Conservation (phyloP, 495 filamentous ascomycete genomes). For the Cercophora scortea region DNA sequence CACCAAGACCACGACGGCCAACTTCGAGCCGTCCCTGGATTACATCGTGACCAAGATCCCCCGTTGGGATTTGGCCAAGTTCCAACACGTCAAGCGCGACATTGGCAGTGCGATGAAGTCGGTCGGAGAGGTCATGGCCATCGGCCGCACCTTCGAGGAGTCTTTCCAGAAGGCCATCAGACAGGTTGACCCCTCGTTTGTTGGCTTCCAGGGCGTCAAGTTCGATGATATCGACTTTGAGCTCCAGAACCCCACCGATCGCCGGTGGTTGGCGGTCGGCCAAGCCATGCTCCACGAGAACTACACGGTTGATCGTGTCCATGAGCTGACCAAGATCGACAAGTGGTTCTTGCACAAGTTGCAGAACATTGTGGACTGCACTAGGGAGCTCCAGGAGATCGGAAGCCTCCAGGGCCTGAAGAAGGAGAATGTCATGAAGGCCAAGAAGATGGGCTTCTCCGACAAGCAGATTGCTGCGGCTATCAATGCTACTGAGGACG, state of each 20-base stretch:
- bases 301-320: slow-evolving; percentile 82
- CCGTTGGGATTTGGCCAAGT: slow-evolving; percentile 94
- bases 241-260: slow-evolving; percentile 85
- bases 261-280: slow-evolving; percentile 92
- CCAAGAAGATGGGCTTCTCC: slow-evolving; percentile 97
- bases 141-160: slow-evolving; percentile 95
- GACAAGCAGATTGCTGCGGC: slow-evolving; percentile 87
- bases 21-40: slow-evolving; percentile 95
- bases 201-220: slow-evolving; percentile 91
- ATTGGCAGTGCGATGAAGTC: slow-evolving; percentile 98
- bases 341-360: slow-evolving; percentile 98
- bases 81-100: slow-evolving; percentile 95
- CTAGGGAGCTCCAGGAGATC: slow-evolving; percentile 76
- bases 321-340: slow-evolving; percentile 92
- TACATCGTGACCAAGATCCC: slow-evolving; percentile 99
- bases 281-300: slow-evolving; percentile 96
- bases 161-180: slow-evolving; percentile 98
- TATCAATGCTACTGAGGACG: slow-evolving; percentile 80
- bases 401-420: slow-evolving; percentile 81
- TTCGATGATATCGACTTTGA: slow-evolving; percentile 90
- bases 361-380: slow-evolving; percentile 87
- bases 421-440: slow-evolving; percentile 76
- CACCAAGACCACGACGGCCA: slow-evolving; percentile 96
- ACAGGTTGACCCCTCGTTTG: slow-evolving; percentile 84
- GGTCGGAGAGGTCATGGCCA: slow-evolving; percentile 98